Evolutionary conservation across 2,329 filamentous ascomycete genomes (phyloP).

Genomic region (Trichoderma sp.): DNA sequence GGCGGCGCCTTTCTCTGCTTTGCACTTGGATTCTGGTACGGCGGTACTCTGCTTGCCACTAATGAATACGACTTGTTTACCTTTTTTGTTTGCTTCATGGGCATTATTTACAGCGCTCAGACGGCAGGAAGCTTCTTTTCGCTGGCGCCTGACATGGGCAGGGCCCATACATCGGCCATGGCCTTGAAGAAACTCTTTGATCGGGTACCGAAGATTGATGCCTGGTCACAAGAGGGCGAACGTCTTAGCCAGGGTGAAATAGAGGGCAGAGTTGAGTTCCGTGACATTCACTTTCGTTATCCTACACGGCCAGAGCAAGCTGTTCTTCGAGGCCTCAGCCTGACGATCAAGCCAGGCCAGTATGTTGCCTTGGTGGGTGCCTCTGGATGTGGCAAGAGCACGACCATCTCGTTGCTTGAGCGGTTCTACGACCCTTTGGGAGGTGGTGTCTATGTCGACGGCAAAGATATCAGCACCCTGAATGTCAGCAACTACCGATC

Average conservation of each 20-base stretch:
- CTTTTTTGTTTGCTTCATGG: conserved; percentile 89
- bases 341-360: conserved; percentile 73
- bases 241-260: conserved; percentile 56
- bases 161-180: conserved; percentile 80
- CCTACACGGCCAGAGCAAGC: conserved; percentile 88
- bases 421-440: conserved; percentile 90
- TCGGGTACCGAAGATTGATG: conserved; percentile 76
- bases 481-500: conserved; percentile 86
- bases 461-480: conserved; percentile 74
- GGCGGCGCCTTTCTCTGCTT: conserved; percentile 81
- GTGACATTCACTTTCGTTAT: conserved; percentile 91
- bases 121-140: conserved; percentile 88
- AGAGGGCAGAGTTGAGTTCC: conserved; percentile 83
- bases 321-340: conserved; percentile 82
- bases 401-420: conserved; percentile 87
- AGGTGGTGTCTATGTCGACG: conserved; percentile 81
- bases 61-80: conserved; percentile 76
- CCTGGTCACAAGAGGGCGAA: conserved; percentile 72
- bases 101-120: conserved; percentile 88
- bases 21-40: conserved; percentile 92
- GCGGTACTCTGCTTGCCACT: conserved; percentile 71
- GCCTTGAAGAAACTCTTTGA: conserved; percentile 85
- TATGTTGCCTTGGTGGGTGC: conserved; percentile 92
- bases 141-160: conserved; percentile 90
- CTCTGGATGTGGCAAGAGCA: conserved; percentile 91